phyloP scores from a whole-genome alignment of 306 rosid genomes.

The Cucumis cinereus region DNA sequence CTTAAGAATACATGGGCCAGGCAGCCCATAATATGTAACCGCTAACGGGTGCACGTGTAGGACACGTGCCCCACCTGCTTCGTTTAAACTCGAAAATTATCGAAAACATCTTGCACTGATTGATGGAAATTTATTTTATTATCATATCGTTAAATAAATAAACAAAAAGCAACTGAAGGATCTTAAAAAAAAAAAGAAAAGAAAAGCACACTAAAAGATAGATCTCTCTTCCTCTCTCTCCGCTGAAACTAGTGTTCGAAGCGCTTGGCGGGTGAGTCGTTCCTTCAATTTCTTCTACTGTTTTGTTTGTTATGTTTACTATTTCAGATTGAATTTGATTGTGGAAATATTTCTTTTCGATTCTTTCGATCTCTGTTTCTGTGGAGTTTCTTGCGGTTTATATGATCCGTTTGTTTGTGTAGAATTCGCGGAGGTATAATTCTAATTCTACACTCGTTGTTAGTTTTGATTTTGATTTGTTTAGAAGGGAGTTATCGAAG shows the following conservation, averaged over 20 bases:
- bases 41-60: neutral
- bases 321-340: neutral
- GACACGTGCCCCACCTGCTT: neutral
- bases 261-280: slow-evolving; percentile 6
- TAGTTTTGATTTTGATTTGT: neutral
- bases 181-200: neutral
- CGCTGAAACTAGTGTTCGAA: slow-evolving; percentile 4
- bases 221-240: slow-evolving; percentile 1
- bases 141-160: neutral
- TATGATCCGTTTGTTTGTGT: slow-evolving; percentile 10
- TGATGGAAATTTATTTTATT: neutral
- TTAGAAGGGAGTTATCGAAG: neutral
- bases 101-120: neutral
- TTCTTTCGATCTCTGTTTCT: neutral
- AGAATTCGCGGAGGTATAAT: neutral
- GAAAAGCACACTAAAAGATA: neutral
- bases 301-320: neutral
- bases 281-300: neutral
- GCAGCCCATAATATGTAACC: neutral
- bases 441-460: neutral
- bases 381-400: neutral
- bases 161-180: neutral
- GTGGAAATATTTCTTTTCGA: neutral
- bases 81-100: neutral
- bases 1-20: neutral